Conservation (phyloP, 2,329 filamentous ascomycete genomes). For the Microascus cirrosus region DNA sequence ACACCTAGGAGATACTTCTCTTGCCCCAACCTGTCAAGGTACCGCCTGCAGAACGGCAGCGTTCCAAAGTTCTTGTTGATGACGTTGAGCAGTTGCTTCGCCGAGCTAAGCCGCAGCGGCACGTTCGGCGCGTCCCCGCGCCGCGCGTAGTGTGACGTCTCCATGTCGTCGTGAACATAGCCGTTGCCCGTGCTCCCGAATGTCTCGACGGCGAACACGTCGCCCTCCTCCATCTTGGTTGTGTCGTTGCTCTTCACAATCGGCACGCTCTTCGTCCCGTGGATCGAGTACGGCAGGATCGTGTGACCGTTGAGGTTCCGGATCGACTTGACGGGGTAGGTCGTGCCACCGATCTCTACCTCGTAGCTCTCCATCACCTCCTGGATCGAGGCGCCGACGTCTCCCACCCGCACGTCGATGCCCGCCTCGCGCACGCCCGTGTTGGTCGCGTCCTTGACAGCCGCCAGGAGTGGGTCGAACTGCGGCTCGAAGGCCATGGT, state of each 20-base stretch:
- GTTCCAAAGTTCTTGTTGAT: conserved; percentile 90
- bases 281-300: conserved; percentile 65
- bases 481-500: conserved; percentile 65
- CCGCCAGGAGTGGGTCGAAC: conserved; percentile 63
- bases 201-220: conserved; percentile 73
- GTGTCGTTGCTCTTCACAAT: conserved; percentile 67
- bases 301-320: conserved; percentile 66
- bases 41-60: conserved; percentile 71
- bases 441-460: conserved; percentile 68
- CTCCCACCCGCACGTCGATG: conserved; percentile 66
- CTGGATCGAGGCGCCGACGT: conserved; percentile 61
- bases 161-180: conserved; percentile 65
- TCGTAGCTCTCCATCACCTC: conserved; percentile 73
- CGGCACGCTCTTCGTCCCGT: conserved; percentile 69
- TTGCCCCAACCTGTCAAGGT: conserved; percentile 75
- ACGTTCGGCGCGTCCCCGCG: conserved; percentile 14
- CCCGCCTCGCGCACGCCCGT: conserved; percentile 76
- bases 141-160: conserved; percentile 73
- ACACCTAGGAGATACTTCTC: conserved; percentile 80
- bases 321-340: conserved; percentile 59
- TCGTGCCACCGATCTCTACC: conserved; percentile 56
- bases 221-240: conserved; percentile 79
- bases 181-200: conserved; percentile 71
- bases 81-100: conserved; percentile 65
- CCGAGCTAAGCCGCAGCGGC: conserved; percentile 59